These are phyloP conservation scores for Tetracladium maxilliforme DNA, from an alignment of 2,329 filamentous ascomycete species.

Conservation along the genomic window DNA sequence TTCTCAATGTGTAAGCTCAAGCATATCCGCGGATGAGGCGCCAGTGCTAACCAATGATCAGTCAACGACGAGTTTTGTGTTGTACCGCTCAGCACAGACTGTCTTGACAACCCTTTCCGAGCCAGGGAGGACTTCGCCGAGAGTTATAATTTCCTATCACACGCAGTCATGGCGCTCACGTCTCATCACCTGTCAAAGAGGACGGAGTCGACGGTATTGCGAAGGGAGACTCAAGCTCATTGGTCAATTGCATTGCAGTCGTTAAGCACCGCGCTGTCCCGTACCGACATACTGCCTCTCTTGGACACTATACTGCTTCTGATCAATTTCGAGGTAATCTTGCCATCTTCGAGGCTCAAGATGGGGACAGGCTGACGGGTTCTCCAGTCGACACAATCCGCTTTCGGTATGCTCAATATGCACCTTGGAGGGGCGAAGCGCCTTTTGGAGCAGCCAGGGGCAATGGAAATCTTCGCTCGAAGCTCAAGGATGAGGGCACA, in stretches of 20 bases:
- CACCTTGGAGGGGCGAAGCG: conserved; percentile 14
- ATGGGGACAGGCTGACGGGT: not conserved
- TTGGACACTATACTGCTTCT: conserved; percentile 16
- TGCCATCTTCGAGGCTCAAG: not conserved
- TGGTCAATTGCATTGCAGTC: conserved; percentile 11
- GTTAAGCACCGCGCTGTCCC: conserved; percentile 7
- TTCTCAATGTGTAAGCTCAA: conserved; percentile 2
- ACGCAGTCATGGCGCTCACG: conserved; percentile 15
- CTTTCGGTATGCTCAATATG: conserved; percentile 14
- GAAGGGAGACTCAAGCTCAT: conserved; percentile 9
- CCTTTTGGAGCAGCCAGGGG: conserved; percentile 7
- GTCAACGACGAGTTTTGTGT: conserved; percentile 19
- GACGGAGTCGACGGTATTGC: conserved; percentile 10
- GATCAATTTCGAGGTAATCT: conserved; percentile 16
- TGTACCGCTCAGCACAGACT: conserved; percentile 16
- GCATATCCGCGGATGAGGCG: not conserved
- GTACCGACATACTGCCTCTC: conserved; percentile 3
- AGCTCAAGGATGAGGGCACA: conserved; percentile 12
- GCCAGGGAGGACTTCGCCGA: conserved; percentile 8
- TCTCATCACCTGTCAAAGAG: conserved; percentile 14
- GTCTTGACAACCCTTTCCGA: conserved; percentile 16
- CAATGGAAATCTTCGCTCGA: no score
- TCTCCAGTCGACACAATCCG: conserved; percentile 16
- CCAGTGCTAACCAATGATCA: conserved; percentile 1
- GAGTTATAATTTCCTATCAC: conserved; percentile 14